Conservation (phyloP, 1,284 basidiomycete species). For the Irpex sp. region DNA sequence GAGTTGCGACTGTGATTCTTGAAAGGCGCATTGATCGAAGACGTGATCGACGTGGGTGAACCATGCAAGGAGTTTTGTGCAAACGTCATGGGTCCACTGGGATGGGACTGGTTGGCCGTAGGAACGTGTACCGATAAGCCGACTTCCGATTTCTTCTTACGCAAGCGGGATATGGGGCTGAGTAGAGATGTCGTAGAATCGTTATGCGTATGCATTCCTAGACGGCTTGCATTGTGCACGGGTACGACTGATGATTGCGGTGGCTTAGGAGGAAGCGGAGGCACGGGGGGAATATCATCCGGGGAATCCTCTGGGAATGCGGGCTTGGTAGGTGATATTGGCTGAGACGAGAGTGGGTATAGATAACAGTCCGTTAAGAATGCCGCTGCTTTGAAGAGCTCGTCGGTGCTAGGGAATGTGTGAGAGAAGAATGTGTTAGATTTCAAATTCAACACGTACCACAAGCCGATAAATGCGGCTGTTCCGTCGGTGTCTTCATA, state of each 20-base stretch:
- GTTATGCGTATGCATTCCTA: conserved; percentile 5
- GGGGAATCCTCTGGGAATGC: neutral
- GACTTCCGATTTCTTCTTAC: conserved; percentile 1
- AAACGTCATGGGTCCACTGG: conserved; percentile 8
- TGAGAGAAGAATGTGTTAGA: neutral
- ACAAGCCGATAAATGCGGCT: conserved; percentile 63
- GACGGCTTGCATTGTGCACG: neutral
- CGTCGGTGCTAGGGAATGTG: conserved; percentile 50
- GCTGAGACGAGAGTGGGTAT: conserved; percentile 4
- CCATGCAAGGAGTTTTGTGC: conserved; percentile 8
- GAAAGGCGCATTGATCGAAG: neutral
- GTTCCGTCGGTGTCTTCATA: conserved; percentile 60
- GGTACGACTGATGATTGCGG: neutral
- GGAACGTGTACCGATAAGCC: neutral
- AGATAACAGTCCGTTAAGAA: conserved; percentile 62
- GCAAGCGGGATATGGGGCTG: neutral
- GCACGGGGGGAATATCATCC: neutral
- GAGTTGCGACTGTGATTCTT: neutral
- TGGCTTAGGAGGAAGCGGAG: neutral
- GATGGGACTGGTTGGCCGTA: neutral
- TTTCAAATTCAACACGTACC: conserved; percentile 35
- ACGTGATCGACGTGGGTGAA: neutral
- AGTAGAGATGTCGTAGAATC: conserved; percentile 9
- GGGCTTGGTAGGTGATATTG: conserved; percentile 4
- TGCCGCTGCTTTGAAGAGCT: conserved; percentile 66